A percentile compares a stretch with the other conserved stretches of the same genome.
phyloP scores from a whole-genome alignment of 73 alveolate genomes.

The Symbiodinium pilosum region DNA sequence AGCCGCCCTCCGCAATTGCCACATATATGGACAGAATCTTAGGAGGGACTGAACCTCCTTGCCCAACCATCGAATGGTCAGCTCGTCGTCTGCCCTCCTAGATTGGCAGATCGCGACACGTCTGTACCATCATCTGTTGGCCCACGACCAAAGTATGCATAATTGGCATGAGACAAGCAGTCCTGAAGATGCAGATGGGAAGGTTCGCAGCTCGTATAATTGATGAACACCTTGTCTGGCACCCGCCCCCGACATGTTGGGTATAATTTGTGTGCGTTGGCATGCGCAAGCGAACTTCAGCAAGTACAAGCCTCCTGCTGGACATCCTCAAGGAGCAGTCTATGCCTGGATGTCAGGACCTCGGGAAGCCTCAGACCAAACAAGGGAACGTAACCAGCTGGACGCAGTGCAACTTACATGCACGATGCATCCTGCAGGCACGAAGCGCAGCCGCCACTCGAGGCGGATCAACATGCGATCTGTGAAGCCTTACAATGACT shows the following conservation, averaged over 20 bases:
- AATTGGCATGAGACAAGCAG: too few species aligned
- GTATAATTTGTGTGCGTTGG: background rate
- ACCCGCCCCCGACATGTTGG: background rate
- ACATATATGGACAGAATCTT: background rate
- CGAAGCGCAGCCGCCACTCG: background rate
- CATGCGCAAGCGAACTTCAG: too few species aligned
- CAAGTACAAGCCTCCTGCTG: conserved; percentile 9
- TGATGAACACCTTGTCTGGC: background rate
- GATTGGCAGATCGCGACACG: too few species aligned
- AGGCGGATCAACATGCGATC: background rate
- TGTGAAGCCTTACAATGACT: background rate
- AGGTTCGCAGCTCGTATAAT: background rate
- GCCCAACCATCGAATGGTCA: too few species aligned
- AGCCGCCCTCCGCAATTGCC: background rate
- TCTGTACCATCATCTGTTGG: too few species aligned
- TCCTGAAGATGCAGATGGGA: background rate
- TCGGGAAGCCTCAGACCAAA: background rate
- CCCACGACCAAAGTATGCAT: too few species aligned
- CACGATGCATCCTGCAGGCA: background rate
- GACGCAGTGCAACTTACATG: too few species aligned
- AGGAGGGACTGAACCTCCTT: background rate
- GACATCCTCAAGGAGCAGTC: background rate
- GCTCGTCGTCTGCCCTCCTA: too few species aligned
- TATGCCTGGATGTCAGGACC: background rate
- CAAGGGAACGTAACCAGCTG: too few species aligned